Evolutionary conservation across 371 early-diverging fungal genomes (phyloP).

Genomic region (Mucor racemosus): DNA sequence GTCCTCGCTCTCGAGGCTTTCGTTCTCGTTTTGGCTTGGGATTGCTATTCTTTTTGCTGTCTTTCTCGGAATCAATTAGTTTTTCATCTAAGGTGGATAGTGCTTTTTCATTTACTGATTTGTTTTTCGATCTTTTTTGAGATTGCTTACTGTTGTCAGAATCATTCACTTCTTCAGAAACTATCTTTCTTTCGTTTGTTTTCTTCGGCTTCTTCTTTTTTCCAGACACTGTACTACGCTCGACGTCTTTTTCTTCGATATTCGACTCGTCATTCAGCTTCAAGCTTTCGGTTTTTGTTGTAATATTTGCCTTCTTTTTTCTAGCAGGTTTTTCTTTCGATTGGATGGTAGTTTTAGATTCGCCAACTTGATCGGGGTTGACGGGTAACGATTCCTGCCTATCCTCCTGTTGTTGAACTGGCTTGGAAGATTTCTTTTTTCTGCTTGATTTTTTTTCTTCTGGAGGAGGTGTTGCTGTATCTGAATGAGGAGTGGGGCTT

Average conservation of each 20-base stretch:
- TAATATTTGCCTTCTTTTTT: background rate
- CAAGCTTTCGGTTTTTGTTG: background rate
- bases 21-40: conserved; percentile 2
- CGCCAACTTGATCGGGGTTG: background rate
- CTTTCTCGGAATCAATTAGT: background rate
- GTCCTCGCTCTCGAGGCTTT: conserved; percentile 9
- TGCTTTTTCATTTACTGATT: background rate
- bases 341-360: background rate
- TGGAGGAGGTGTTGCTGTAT: background rate
- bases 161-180: background rate
- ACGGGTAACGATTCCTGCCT: background rate
- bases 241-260: background rate
- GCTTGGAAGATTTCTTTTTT: background rate
- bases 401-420: background rate
- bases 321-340: background rate
- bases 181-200: background rate
- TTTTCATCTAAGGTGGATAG: background rate
- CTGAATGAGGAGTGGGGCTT: background rate
- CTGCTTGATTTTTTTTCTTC: background rate
- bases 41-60: background rate
- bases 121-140: background rate
- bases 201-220: background rate
- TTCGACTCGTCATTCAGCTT: background rate
- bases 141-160: background rate
- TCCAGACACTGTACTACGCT: background rate